Base-by-base conservation (phyloP, 305 asterid genomes). In the Euphrasia arctica region DNA sequence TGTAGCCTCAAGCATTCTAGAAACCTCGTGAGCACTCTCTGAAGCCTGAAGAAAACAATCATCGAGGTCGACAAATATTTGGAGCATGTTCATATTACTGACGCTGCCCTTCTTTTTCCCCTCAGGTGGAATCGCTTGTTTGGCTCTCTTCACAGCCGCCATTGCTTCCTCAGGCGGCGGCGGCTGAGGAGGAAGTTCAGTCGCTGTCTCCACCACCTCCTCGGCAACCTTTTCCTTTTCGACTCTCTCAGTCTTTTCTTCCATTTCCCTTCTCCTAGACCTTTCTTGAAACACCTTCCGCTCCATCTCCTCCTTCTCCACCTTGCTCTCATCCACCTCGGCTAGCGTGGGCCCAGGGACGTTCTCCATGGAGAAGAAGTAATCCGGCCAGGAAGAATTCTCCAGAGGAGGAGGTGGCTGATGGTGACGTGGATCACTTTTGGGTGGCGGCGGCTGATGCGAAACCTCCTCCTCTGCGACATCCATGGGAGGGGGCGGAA, bases 1-100 rank as follows among this genome's bases (percentile, higher is more conserved):
- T 51, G 89, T 86, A 0, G 99, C 99, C 82, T 94, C 97, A 4
- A 94, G 96, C 98, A 90, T 91, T 65, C 95, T 79, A 4, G 96
- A 88, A 34, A 94, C 96, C 11, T 91, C 99, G 9, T 85, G 88
- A 70, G 98, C 97, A 72, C 99, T 88, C 75, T 91, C 91, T 0
- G 90, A 94, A 31, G 98, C 98, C 78, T 78, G 79, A 9, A 94
- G 94, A 71, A 94, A 94, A 71, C 93, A 89, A 76, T 94, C 95
- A 82, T 94, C 99, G 45, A 94, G 84, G 2, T 82, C 84, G 36
- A 72, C 72, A 65, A 94, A 88, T 80, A 94, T 85, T 70, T 85
- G 79, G 77, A 74, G 58, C 78, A 93, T 69, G 75, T 71, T 88
- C 64, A 74, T 66, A 54, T 42, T 58, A 71, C 73, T 75, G 1